Conservation (phyloP, 2,329 filamentous ascomycete species). For the Pyrenophora seminiperda region DNA sequence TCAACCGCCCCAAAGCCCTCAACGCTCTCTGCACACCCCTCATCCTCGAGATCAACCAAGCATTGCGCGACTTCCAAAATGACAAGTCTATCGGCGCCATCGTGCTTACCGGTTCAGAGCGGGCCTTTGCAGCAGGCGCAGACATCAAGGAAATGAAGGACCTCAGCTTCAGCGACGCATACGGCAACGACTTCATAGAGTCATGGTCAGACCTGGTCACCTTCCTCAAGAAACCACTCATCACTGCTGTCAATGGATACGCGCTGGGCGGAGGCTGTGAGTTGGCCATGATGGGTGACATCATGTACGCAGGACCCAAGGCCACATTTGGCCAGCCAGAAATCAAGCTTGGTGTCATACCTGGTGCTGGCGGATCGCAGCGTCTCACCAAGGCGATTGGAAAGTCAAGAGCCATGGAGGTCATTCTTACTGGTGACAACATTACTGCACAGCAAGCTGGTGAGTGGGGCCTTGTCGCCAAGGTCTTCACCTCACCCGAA, state of each 20-base stretch:
- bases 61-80: slow-evolving; percentile 44
- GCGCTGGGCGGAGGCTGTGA: slow-evolving; percentile 95
- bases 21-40: slow-evolving; percentile 93
- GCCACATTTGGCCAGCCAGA: slow-evolving; percentile 97
- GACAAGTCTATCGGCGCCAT: slow-evolving; percentile 42
- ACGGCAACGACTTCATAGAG: slow-evolving; percentile 91
- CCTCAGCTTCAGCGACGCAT: slow-evolving; percentile 85
- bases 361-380: slow-evolving; percentile 90
- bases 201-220: slow-evolving; percentile 87
- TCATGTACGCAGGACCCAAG: slow-evolving; percentile 83
- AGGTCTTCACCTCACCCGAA: slow-evolving; percentile 78
- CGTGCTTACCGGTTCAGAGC: slow-evolving; percentile 83
- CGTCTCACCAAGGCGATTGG: slow-evolving; percentile 73
- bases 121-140: slow-evolving; percentile 79
- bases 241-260: slow-evolving; percentile 92
- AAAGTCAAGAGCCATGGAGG: slow-evolving; percentile 54
- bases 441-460: slow-evolving; percentile 85
- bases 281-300: slow-evolving; percentile 95
- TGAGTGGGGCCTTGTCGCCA: slow-evolving; percentile 87
- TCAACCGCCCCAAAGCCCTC: slow-evolving; percentile 92
- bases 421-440: slow-evolving; percentile 60
- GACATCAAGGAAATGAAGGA: slow-evolving; percentile 99
- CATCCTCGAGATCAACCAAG: slow-evolving; percentile 74
- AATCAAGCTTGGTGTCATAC: slow-evolving; percentile 92
- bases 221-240: slow-evolving; percentile 87